Conservation (phyloP, 176 grass and related monocot genomes). For the Paspalum vaginatum region DNA sequence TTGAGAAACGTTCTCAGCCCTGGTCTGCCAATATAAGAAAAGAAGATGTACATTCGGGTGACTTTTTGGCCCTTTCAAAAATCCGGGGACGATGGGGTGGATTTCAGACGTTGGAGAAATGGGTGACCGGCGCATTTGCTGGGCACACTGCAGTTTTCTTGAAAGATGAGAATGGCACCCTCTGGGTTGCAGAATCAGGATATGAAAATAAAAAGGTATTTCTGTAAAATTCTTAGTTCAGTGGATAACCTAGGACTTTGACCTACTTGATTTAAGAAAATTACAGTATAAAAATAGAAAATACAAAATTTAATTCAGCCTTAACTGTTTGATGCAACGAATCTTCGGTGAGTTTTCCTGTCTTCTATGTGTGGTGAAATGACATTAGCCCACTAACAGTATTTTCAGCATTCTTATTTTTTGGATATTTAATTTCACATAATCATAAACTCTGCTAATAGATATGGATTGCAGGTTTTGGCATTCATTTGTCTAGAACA, state of each 20-base stretch:
- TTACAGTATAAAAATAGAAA: not conserved
- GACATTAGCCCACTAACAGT: not conserved
- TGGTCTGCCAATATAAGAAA: constrained; percentile 64
- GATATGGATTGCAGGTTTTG: not conserved
- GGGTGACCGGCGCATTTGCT: constrained; percentile 97
- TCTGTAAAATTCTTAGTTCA: not conserved
- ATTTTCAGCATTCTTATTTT: not conserved
- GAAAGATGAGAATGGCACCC: constrained; percentile 81
- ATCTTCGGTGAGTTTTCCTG: not conserved
- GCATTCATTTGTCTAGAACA: not conserved
- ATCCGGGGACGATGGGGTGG: constrained; percentile 96
- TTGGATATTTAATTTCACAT: constrained; percentile 1
- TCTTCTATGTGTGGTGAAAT: not conserved
- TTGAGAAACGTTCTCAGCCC: constrained; percentile 69
- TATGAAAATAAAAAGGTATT: constrained; percentile 91
- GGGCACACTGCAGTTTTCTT: constrained; percentile 93
- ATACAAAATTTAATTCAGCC: not conserved
- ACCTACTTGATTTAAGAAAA: not conserved
- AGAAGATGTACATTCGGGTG: constrained; percentile 82
- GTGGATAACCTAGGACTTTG: not conserved
- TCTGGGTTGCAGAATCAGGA: constrained; percentile 96
- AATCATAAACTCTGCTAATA: not conserved
- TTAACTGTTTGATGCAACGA: not conserved
- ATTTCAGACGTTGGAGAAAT: constrained; percentile 96
- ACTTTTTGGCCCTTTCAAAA: constrained; percentile 92